These are phyloP conservation scores for Pleurotus tuber-regium DNA, from an alignment of 768 basidiomycete genomes.

Conservation along the genomic window DNA sequence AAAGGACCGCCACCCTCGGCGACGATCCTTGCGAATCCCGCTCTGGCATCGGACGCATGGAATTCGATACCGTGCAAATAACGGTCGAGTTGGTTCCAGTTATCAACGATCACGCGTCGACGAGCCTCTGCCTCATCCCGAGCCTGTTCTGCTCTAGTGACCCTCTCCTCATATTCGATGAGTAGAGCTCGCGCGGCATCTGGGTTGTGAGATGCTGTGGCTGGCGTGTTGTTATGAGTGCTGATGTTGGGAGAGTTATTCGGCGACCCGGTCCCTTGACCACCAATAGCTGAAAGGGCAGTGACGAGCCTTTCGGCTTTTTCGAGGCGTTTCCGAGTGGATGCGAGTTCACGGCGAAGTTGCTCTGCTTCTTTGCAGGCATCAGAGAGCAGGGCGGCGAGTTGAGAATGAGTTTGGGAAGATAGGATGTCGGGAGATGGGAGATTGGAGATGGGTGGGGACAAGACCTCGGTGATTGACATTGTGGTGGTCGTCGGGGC, in stretches of 20 bases:
- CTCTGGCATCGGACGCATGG: slow-evolving; percentile 47
- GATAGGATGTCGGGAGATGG: slow-evolving; percentile 13
- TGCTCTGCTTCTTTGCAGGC: slow-evolving; percentile 51
- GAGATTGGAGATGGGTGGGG: background rate
- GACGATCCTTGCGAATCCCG: slow-evolving; percentile 43
- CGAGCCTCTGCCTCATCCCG: slow-evolving; percentile 56
- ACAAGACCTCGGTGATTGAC: slow-evolving; percentile 1
- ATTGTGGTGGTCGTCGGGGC: slow-evolving; percentile 5
- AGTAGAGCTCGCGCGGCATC: slow-evolving; percentile 21
- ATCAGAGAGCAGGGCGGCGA: slow-evolving; percentile 55
- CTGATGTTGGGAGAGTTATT: slow-evolving; percentile 15
- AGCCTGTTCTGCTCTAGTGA: slow-evolving; percentile 45
- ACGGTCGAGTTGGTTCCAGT: slow-evolving; percentile 49
- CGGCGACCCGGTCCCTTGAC: slow-evolving; percentile 16
- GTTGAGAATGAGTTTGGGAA: slow-evolving; percentile 42
- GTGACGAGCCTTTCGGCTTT: slow-evolving; percentile 30
- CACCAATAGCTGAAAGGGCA: background rate
- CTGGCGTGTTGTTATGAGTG: slow-evolving; percentile 20
- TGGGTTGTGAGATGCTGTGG: slow-evolving; percentile 16
- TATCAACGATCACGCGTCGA: slow-evolving; percentile 39
- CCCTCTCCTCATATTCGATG: slow-evolving; percentile 47
- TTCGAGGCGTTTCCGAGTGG: slow-evolving; percentile 43
- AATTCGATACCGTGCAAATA: slow-evolving; percentile 45
- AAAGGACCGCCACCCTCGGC: slow-evolving; percentile 42
- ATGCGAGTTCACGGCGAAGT: slow-evolving; percentile 47